Base-by-base conservation (phyloP, 106 monocot species). In the Dendrobium huoshanense region DNA sequence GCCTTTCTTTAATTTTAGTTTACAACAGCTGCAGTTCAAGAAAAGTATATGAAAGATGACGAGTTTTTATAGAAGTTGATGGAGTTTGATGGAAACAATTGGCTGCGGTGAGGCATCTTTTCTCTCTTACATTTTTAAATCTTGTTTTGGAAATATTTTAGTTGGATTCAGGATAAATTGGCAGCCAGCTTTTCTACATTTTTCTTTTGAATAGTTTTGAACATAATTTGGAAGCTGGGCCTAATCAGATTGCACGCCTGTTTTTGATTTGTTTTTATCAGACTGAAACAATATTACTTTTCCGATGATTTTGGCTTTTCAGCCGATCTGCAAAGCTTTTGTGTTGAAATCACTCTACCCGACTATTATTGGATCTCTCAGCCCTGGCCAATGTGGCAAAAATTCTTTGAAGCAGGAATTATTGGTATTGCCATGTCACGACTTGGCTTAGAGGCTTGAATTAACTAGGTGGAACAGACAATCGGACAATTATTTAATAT, bases 31-130 rank as follows among this genome's bases (percentile, higher is more conserved):
- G 90, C 93, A 55, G 86, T 93, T 54, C 91, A 93, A 72, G 93
- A 93, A 80, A 93, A 91, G 70, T 91, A 93, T 77, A 91, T 93
- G 90, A 84, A 89, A 78, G 89, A 87, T 83, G 90, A 90, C 78
- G 85, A 87, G 4, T 65, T 70, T 18, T 33, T 10, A 17, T 33
- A 72, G 33, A 72, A 51, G 51, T 51, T 72, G 72, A 13, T 72
- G 11, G 72, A 40, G 37, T 27, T 40, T 72, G 40, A 72, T 72
- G 40, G 11, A 61, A 22, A 24, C 51, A 61, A 61, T 61, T 22
- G 61, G 22, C 22, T 61, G n/a, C 7, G 61, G 61, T 61, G 61
- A 61, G 61, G 4, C 6, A 7, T n/a, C 5, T 61, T 19, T 61
- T 61, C 5, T 58, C 58, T 58, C 20, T 18, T 16, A 18, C 5